Conservation (phyloP, 345 rosid species). For the Syzygium oleosum region DNA sequence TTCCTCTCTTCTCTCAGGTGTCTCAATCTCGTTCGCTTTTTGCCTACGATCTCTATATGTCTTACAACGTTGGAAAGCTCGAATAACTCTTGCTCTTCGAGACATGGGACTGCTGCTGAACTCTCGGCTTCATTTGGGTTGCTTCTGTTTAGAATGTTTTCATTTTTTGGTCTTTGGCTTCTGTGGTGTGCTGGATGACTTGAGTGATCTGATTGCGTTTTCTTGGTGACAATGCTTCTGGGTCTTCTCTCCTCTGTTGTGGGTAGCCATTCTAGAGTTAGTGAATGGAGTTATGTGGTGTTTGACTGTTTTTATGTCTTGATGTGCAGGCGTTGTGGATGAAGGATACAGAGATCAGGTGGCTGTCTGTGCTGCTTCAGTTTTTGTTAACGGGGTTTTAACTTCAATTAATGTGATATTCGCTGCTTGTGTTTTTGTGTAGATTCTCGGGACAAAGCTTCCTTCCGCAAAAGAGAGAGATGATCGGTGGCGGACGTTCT, state of each 20-base stretch:
- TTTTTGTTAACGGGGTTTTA: background rate
- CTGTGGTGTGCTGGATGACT: background rate
- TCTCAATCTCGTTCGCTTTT: background rate
- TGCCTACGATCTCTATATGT: background rate
- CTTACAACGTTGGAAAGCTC: background rate
- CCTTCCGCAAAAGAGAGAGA: constrained; percentile 43
- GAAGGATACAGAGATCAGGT: constrained; percentile 50
- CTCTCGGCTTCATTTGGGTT: background rate
- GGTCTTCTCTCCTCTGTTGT: background rate
- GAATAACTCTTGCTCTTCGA: background rate
- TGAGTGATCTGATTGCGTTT: background rate
- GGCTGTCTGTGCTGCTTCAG: constrained; percentile 5
- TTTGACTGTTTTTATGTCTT: background rate
- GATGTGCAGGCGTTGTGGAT: constrained; percentile 37
- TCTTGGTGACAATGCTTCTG: background rate
- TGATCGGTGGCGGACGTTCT: constrained; percentile 47
- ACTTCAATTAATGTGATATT: background rate
- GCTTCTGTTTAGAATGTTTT: background rate
- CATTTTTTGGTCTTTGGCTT: background rate
- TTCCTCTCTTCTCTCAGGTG: constrained; percentile 48
- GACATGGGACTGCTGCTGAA: background rate
- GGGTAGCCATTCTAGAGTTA: background rate
- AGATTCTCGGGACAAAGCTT: constrained; percentile 32
- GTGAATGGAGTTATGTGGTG: background rate
- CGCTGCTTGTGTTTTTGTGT: background rate